These are phyloP conservation scores for Penicillium capsulatum DNA, from an alignment of 2,329 filamentous ascomycete species.

Conservation along the genomic window DNA sequence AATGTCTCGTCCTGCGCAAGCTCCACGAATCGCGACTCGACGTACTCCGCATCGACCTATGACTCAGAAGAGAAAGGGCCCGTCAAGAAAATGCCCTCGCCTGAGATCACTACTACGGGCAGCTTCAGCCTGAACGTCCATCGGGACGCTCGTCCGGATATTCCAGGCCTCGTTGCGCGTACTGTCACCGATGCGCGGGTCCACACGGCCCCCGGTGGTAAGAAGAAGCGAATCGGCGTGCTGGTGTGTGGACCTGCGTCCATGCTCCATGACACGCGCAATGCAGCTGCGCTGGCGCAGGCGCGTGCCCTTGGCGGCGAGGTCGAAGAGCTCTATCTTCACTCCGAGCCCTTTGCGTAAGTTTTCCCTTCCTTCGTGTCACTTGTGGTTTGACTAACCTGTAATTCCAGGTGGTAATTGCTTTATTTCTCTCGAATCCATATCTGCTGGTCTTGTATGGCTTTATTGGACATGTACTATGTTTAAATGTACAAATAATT, in stretches of 20 bases:
- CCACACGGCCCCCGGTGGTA: conserved; percentile 7
- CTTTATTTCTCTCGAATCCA: neutral
- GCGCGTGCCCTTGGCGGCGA: conserved; percentile 32
- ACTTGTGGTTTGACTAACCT: no score
- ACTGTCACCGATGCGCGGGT: conserved; percentile 12
- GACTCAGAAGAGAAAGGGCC: conserved; percentile 6
- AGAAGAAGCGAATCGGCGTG: conserved; percentile 25
- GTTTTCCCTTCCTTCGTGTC: conserved; percentile 17
- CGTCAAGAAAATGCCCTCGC: conserved; percentile 6
- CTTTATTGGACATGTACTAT: conserved; percentile 1
- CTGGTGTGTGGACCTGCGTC: conserved; percentile 45
- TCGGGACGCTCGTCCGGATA: conserved; percentile 31
- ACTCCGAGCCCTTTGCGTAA: conserved; percentile 47
- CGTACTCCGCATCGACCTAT: conserved; percentile 5
- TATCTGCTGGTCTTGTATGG: conserved; percentile 4
- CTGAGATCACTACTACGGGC: conserved; percentile 18
- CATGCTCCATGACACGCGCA: conserved; percentile 48
- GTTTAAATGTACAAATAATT: no score
- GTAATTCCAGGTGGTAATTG: conserved; percentile 12
- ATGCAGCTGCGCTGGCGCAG: conserved; percentile 45
- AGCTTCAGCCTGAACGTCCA: conserved; percentile 20
- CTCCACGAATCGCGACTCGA: conserved; percentile 1
- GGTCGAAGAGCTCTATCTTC: conserved; percentile 41
- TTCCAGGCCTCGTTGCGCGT: conserved; percentile 27
- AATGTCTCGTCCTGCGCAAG: neutral